Evolutionary conservation across 2,329 filamentous ascomycete species (phyloP), one percentile per base, ranked within the genome.

Genomic region (Cladosporium sp.): DNA sequence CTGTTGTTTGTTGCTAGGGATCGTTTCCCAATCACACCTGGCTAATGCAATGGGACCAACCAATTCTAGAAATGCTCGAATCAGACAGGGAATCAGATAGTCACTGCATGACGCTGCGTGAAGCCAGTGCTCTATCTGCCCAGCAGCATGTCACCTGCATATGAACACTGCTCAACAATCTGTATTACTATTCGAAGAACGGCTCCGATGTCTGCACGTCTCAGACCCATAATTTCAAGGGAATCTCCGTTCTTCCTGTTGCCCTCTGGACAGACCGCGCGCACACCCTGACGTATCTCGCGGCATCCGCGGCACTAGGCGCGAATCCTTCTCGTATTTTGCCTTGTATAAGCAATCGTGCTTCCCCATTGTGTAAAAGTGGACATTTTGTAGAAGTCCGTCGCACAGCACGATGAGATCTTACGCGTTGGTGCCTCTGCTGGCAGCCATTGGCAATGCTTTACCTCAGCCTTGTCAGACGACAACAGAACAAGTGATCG

Each of bases 391-490:
- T n/a, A n/a, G n/a, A n/a, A n/a, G n/a, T n/a, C n/a, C n/a, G n/a
- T n/a, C n/a, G n/a, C n/a, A n/a, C n/a, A n/a, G n/a, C 44, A 58
- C 20, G 13, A 68, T 68, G 67, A 64, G 51, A 19, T 50, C 60
- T 13, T 56, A 64, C 50, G 56, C 59, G 28, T 25, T 66, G 20
- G 52, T 64, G 28, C 56, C 61, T 32, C 54, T 69, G 17, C 51
- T 68, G 32, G 64, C 64, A n/a, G 63, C 56, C 47, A 44, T 51
- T 28, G 50, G 36, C 22, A 32, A 51, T 32, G 68, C 66, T 48
- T 58, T 68, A 20, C 67, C 68, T 13, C 66, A 68, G 52, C 51
- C 40, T 39, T 70, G 68, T 57, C 58, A 57, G 10, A 70, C 68
- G 12, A 62, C 58, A 19, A 70, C 68, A 10, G 59, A 37, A 13